Evolutionary conservation across 768 basidiomycete genomes (phyloP).

Genomic region (Suillus bovinus): DNA sequence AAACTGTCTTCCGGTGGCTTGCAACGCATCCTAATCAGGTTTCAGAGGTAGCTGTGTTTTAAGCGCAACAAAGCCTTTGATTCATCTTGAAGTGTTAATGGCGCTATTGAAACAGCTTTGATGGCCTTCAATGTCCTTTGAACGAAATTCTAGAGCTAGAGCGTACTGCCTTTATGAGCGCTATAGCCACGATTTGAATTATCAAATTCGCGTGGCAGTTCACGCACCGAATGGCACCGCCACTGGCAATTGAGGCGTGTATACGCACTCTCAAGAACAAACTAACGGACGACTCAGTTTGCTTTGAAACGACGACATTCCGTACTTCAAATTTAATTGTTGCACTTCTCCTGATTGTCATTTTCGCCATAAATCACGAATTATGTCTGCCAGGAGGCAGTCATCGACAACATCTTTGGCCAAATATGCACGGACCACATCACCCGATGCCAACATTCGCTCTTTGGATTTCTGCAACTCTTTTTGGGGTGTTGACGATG

Average conservation of each 20-base stretch:
- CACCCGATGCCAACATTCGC: constrained; percentile 43
- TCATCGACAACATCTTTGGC: constrained; percentile 80
- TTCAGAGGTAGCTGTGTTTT: constrained; percentile 23
- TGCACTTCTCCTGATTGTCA: constrained; percentile 17
- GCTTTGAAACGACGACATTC: constrained; percentile 10
- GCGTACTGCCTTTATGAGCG: neutral
- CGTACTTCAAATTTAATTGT: constrained; percentile 20
- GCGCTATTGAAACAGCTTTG: constrained; percentile 51
- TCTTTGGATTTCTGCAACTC: constrained; percentile 93
- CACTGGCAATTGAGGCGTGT: constrained; percentile 6
- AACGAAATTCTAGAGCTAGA: constrained; percentile 18
- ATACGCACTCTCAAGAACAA: constrained; percentile 7
- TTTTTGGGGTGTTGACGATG: constrained; percentile 90
- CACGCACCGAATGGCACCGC: constrained; percentile 1
- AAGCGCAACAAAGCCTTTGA: constrained; percentile 23
- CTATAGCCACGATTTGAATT: neutral
- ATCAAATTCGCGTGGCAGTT: constrained; percentile 6
- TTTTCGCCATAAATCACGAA: constrained; percentile 17
- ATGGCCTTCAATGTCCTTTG: constrained; percentile 68
- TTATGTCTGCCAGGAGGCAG: constrained; percentile 77
- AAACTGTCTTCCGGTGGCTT: constrained; percentile 46
- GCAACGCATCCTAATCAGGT: constrained; percentile 39
- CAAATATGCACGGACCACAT: constrained; percentile 59
- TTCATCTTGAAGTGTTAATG: constrained; percentile 33
- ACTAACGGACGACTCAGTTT: constrained; percentile 3